Conservation (phyloP, 2,329 filamentous ascomycete species). For the Raffaelea arxii region DNA sequence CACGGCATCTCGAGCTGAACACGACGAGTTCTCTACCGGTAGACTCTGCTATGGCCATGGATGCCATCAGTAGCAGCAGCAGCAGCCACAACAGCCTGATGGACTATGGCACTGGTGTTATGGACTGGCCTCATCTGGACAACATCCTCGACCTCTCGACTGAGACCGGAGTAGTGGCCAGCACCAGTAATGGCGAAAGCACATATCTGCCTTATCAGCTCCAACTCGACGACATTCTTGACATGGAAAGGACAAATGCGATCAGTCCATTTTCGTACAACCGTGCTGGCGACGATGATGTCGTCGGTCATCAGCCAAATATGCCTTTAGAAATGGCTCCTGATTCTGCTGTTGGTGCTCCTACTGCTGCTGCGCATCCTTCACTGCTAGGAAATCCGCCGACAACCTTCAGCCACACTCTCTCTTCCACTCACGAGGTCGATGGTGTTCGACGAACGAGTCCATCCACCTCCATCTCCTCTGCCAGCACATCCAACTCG, state of each 20-base stretch:
- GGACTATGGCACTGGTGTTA: not conserved
- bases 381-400: no score
- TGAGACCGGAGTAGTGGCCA: not conserved
- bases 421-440: no score
- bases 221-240: not conserved
- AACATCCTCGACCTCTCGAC: not conserved
- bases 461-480: no score
- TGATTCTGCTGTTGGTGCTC: no score
- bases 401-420: no score
- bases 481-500: no score
- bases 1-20: not conserved
- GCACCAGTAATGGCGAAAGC: not conserved
- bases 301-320: no score
- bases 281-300: not conserved
- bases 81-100: no score
- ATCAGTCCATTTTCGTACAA: not conserved
- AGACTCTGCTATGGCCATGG: not conserved
- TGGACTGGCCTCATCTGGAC: not conserved
- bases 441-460: no score
- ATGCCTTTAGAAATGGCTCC: no score
- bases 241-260: not conserved
- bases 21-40: not conserved
- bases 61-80: not conserved
- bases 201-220: not conserved
- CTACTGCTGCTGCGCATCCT: no score